Base-by-base conservation (phyloP, 2,329 filamentous ascomycete species). In the Phaeosphaeria sp. region DNA sequence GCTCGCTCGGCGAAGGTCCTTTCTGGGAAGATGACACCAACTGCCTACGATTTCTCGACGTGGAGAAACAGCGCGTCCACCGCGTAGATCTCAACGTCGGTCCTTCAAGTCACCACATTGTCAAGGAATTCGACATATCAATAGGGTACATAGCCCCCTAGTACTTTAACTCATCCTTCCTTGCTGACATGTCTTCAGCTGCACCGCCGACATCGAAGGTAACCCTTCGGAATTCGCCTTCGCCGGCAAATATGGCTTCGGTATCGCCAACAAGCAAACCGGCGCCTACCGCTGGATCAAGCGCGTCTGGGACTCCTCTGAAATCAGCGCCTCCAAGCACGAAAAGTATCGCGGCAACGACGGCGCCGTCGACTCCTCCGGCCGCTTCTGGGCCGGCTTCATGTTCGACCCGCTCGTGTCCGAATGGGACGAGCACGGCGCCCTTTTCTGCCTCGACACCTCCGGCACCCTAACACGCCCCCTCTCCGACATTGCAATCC, bases 301-400 rank as follows among this genome's bases (percentile, higher is more conserved):
- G 65, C 81, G 84, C 63, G 82, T 83, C 55, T 88, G 85, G 84
- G 79, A 73, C 27, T 80, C 83, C 7, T 76, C 79, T 7, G 81
- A 85, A 66, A 75, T 78, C 42, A 69, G 73, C 3, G 70, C 71
- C 17, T 79, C 78, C 22, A 83, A 82, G 69, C 78, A 78, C 39
- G 77, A 80, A 55, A 77, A 79, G 21, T 82, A 91, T 74, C 84
- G 90, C 54, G 84, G 84, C 76, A 97, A 97, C 72, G 93, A 97
- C 72, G 93, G 93, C 47, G 90, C 88, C 5, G 87, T 91, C 51
- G 93, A 97, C 72, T 88, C 87, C 23, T 84, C 88, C 61, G 93
- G 93, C 30, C 83, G 92, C 33, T 95, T 94, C 79, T 96, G 92
- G 90, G 83, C 93, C 6, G 92, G 92, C 7, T 86, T 86, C 61